Evolutionary conservation across 169 alveolate species (phyloP), one percentile per base, ranked within the genome.

Genomic region (Cyclospora cayetanensis): DNA sequence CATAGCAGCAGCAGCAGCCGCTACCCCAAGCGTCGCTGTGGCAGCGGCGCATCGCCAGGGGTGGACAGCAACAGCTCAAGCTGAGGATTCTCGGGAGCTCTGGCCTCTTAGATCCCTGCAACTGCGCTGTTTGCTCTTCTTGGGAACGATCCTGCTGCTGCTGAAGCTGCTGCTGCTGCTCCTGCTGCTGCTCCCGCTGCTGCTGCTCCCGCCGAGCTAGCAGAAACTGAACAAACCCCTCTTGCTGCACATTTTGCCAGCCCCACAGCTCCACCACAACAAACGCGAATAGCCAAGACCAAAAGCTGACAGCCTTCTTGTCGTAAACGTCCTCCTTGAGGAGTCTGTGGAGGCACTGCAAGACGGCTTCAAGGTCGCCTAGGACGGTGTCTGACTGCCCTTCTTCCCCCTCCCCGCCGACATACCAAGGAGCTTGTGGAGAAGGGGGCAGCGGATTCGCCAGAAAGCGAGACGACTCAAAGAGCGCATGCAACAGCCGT

Each of bases 51-150:
- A 63, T 18, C 2, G 41, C 27, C 31, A 43, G 39, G 31, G 68
- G 41, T 31, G 34, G 66, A 43, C 86, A 76, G 86, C 86, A 76
- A 66, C 86, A 76, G 46, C 66, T 37, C 39, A 76, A 66, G 68
- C 43, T 22, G 39, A 76, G n/a, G 43, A 27, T 41, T 22, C 66
- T n/a, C 22, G 86, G 68, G 29, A 76, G 25, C 41, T n/a, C 46
- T 25, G 7, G 60, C 15, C 39, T 9, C 0, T 1, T 9, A 1
- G 60, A 11, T 29, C 27, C n/a, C n/a, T n/a, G n/a, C n/a, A n/a
- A n/a, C n/a, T n/a, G n/a, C n/a, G n/a, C n/a, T n/a, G n/a, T n/a
- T n/a, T n/a, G n/a, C n/a, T n/a, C n/a, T n/a, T n/a, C n/a, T n/a
- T n/a, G n/a, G n/a, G n/a, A n/a, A n/a, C n/a, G n/a, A 4, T 55